These are phyloP conservation scores for Aspergillus glaucus DNA, from an alignment of 2,329 filamentous ascomycete species.

Conservation along the genomic window DNA sequence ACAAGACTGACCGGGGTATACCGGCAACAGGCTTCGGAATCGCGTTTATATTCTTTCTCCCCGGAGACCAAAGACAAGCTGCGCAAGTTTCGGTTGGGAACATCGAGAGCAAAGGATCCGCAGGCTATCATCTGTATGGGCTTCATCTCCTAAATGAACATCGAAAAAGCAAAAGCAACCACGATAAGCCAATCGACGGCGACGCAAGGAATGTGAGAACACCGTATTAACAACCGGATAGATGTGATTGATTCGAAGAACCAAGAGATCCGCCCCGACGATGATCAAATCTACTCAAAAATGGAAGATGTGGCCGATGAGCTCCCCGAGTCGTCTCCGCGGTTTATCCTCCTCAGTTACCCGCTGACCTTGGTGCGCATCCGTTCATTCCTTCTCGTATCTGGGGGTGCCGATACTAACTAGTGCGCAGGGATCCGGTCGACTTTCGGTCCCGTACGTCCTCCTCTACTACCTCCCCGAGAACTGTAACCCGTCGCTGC, in stretches of 20 bases:
- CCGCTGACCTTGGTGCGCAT: constrained; percentile 70
- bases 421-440: constrained; percentile 62
- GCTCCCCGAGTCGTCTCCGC: constrained; percentile 83
- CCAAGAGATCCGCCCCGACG: constrained; percentile 80
- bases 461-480: constrained; percentile 90
- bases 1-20: neutral
- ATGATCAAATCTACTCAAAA: constrained; percentile 73
- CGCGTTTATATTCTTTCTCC: constrained; percentile 87
- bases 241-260: constrained; percentile 86
- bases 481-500: constrained; percentile 77
- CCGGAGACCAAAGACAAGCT: constrained; percentile 82
- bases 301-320: constrained; percentile 79
- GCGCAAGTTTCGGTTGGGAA: constrained; percentile 88
- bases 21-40: constrained; percentile 60
- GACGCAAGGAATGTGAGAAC: neutral
- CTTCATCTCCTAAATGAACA: constrained; percentile 3
- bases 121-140: constrained; percentile 90
- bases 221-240: constrained; percentile 38
- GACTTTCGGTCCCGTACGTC: constrained; percentile 85
- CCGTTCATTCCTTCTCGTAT: constrained; percentile 4
- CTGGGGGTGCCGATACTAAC: no score
- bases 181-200: neutral
- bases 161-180: no score
- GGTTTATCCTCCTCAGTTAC: constrained; percentile 86
- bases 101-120: constrained; percentile 75